Conservation (phyloP, 2,329 filamentous ascomycete species). For the Acephala macrosclerotiorum region DNA sequence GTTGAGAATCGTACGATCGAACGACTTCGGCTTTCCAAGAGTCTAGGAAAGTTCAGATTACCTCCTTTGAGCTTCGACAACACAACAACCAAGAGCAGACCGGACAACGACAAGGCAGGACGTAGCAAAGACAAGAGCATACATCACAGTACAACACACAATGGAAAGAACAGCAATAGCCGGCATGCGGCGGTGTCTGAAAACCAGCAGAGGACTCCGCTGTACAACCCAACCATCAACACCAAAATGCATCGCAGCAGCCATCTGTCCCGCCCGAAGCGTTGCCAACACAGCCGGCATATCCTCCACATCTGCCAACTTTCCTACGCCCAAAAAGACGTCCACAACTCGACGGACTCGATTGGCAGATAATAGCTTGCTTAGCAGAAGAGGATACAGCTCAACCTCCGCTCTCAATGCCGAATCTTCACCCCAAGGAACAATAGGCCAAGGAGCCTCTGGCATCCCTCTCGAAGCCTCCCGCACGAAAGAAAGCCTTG, state of each 20-base stretch:
- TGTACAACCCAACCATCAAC: conserved; percentile 4
- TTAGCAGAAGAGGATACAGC: conserved; percentile 22
- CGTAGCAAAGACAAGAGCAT: background rate
- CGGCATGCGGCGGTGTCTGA: conserved; percentile 22
- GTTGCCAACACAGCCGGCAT: conserved; percentile 5
- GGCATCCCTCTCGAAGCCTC: conserved; percentile 20
- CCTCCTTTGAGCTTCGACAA: background rate
- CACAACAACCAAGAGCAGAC: background rate
- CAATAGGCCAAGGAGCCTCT: conserved; percentile 22
- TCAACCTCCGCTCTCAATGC: conserved; percentile 14
- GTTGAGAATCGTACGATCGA: conserved; percentile 1
- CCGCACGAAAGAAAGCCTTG: conserved; percentile 20
- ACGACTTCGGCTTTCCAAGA: background rate
- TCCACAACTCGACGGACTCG: background rate
- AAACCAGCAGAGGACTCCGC: conserved; percentile 15
- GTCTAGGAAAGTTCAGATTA: background rate
- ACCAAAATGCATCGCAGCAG: conserved; percentile 20
- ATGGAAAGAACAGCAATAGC: conserved; percentile 28
- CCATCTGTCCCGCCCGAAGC: conserved; percentile 20
- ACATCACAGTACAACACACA: background rate
- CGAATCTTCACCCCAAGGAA: conserved; percentile 22
- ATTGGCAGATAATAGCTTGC: background rate
- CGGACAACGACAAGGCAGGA: background rate
- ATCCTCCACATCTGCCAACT: background rate
- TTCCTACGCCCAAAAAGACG: background rate